phyloP scores from a whole-genome alignment of 495 filamentous ascomycete genomes.

The Penicillium pulvis region DNA sequence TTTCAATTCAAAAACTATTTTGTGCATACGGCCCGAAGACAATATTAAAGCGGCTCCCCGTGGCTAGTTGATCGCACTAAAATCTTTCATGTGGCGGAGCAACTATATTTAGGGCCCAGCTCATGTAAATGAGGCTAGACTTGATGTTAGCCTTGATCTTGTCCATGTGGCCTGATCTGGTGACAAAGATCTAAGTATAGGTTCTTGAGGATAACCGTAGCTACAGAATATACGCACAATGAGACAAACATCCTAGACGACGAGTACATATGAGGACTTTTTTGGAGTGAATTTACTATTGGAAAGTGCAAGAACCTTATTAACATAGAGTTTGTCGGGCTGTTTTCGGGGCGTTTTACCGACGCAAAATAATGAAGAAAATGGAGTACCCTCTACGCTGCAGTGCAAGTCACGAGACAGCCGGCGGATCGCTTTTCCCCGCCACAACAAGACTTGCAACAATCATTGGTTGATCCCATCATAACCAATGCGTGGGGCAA shows the following conservation, averaged over 20 bases:
- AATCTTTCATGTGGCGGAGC: not conserved
- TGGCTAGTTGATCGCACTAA: not conserved
- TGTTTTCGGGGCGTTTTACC: not conserved
- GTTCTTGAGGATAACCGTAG: not conserved
- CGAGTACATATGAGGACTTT: not conserved
- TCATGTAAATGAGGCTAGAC: not conserved
- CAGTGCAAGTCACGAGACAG: not conserved
- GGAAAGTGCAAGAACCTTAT: not conserved
- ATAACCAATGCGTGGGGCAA: slow-evolving; percentile 10
- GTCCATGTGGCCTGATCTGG: not conserved
- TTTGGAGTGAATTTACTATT: not conserved
- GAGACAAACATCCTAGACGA: not conserved
- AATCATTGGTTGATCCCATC: slow-evolving; percentile 16
- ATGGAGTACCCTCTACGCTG: not conserved
- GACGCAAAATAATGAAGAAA: not conserved
- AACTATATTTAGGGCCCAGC: not conserved
- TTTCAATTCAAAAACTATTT: not conserved
- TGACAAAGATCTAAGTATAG: not conserved
- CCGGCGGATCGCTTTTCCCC: slow-evolving; percentile 34
- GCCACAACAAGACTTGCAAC: slow-evolving; percentile 8
- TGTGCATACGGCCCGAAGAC: slow-evolving; percentile 3
- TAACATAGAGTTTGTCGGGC: not conserved
- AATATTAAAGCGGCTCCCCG: not conserved
- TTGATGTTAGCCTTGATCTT: not conserved
- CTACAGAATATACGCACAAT: not conserved